These are phyloP conservation scores for Beauveria rudraprayagi DNA, from an alignment of 2,329 filamentous ascomycete species.

Conservation along the genomic window DNA sequence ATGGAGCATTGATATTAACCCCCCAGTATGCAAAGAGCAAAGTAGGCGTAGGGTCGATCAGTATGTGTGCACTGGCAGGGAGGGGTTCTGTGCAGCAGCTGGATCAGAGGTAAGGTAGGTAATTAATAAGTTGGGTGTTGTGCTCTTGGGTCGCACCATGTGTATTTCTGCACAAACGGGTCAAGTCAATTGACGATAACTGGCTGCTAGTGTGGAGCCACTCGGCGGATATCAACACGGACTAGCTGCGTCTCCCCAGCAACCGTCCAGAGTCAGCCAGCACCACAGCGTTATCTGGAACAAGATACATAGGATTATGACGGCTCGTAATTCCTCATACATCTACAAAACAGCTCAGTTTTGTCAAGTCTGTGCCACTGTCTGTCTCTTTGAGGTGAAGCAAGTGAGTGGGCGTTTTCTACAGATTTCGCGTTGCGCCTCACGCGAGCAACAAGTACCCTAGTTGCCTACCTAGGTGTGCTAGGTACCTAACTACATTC, in stretches of 20 bases:
- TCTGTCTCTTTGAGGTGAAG: no score
- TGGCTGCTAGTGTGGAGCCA: background rate
- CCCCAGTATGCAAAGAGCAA: slow-evolving; percentile 1
- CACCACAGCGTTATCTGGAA: background rate
- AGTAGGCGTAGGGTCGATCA: slow-evolving; percentile 6
- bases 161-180: slow-evolving; percentile 2
- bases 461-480: no score
- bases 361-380: background rate
- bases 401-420: background rate
- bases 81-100: slow-evolving; percentile 7
- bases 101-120: background rate
- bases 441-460: background rate
- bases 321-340: no score
- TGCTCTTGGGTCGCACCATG: background rate
- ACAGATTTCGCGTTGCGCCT: background rate
- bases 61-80: slow-evolving; percentile 9
- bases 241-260: slow-evolving; percentile 5
- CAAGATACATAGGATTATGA: no score
- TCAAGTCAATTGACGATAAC: background rate
- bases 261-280: background rate
- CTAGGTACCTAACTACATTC: no score
- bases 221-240: slow-evolving; percentile 7
- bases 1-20: slow-evolving; percentile 2
- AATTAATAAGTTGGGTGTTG: background rate
- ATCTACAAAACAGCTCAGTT: no score